Percentiles rank a stretch among this genome's conserved stretches.
phyloP scores from a whole-genome alignment of 805 yeast genomes.

The Groenewaldozyma tartarivorans region DNA sequence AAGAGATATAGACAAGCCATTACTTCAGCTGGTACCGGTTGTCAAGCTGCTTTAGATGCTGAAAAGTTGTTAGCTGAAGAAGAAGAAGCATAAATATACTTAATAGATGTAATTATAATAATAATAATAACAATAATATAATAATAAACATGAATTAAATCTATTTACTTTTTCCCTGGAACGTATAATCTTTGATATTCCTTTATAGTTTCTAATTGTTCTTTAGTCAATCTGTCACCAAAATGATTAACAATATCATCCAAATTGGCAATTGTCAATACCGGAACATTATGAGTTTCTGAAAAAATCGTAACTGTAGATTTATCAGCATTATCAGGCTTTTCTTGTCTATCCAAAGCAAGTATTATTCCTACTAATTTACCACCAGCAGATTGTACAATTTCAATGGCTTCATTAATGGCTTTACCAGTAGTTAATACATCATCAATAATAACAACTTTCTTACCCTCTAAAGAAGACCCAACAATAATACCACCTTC shows the following conservation, averaged over 20 bases:
- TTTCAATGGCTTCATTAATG: constrained; percentile 82
- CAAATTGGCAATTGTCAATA: constrained; percentile 67
- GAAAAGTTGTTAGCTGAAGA: constrained; percentile 69
- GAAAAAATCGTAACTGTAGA: constrained; percentile 81
- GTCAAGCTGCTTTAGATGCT: constrained; percentile 98
- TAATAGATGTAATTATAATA: neutral
- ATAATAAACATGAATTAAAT: neutral
- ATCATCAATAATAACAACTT: constrained; percentile 82
- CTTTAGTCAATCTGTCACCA: constrained; percentile 16
- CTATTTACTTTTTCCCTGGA: neutral
- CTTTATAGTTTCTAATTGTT: constrained; percentile 21
- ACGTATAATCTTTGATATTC: constrained; percentile 24
- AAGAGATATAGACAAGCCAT: constrained; percentile 96
- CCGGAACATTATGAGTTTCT: constrained; percentile 68
- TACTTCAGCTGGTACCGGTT: constrained; percentile 99
- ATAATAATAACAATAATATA: neutral
- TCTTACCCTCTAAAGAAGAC: constrained; percentile 57
- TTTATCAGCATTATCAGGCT: constrained; percentile 52
- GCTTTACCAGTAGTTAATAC: constrained; percentile 99
- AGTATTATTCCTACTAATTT: constrained; percentile 73
- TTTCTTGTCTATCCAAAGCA: constrained; percentile 92
- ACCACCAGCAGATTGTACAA: constrained; percentile 64
- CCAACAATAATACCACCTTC: constrained; percentile 97
- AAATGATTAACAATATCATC: constrained; percentile 63
- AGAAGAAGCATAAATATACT: constrained; percentile 2